phyloP scores from a whole-genome alignment of 2,329 filamentous ascomycete genomes.

The Bipolaris bicolor region DNA sequence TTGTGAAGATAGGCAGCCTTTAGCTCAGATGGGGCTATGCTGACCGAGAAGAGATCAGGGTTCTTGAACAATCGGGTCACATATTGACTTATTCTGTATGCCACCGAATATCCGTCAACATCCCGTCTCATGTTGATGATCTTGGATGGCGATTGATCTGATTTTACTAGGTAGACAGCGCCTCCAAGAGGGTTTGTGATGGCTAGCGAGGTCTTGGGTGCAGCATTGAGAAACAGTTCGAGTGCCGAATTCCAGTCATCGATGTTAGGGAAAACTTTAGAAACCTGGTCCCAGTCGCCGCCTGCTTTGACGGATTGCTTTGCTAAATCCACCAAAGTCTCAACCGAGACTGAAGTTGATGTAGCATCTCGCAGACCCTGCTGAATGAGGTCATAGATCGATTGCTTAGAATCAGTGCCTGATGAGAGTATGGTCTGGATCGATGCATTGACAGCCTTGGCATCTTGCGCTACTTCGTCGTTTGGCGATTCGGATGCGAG shows the following conservation, averaged over 20 bases:
- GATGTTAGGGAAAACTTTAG: slow-evolving; percentile 67
- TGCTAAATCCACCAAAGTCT: slow-evolving; percentile 62
- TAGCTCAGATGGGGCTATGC: slow-evolving; percentile 34
- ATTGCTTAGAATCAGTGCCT: slow-evolving; percentile 50
- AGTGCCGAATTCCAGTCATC: slow-evolving; percentile 71
- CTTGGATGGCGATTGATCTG: slow-evolving; percentile 24
- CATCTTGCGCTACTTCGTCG: slow-evolving; percentile 57
- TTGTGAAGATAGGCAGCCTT: slow-evolving; percentile 52
- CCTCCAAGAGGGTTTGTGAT: slow-evolving; percentile 77
- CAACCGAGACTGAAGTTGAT: slow-evolving; percentile 55
- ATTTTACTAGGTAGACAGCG: slow-evolving; percentile 67
- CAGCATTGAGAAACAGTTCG: slow-evolving; percentile 57
- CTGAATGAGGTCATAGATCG: slow-evolving; percentile 60
- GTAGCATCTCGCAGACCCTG: slow-evolving; percentile 57
- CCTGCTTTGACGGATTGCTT: slow-evolving; percentile 54
- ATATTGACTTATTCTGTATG: slow-evolving; percentile 78
- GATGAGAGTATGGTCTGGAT: slow-evolving; percentile 48
- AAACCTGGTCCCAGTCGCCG: slow-evolving; percentile 34
- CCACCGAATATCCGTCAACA: slow-evolving; percentile 70
- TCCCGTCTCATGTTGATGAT: slow-evolving; percentile 61
- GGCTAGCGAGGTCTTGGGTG: slow-evolving; percentile 69
- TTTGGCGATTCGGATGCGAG: slow-evolving; percentile 60
- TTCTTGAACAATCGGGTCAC: slow-evolving; percentile 63
- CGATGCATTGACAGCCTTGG: slow-evolving; percentile 46
- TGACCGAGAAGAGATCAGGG: slow-evolving; percentile 45